Evolutionary conservation across 1,284 basidiomycete genomes (phyloP), one percentile per base, ranked within the genome.

Genomic region (Pseudozyma tsukubaensis): DNA sequence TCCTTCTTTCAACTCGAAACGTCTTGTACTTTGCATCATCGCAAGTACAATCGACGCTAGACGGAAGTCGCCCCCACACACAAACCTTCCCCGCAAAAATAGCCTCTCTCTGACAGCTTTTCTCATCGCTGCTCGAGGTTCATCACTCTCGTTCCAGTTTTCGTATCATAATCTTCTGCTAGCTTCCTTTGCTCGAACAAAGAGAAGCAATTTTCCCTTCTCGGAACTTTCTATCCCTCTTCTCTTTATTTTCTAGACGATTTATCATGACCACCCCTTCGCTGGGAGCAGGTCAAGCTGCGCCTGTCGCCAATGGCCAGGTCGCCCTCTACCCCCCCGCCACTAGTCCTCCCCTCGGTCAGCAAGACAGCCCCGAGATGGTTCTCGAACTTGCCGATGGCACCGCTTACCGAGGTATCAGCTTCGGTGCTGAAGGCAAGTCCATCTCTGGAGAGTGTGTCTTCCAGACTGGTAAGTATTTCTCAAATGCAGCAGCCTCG

Each of bases 391-490:
- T 99, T 61, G 90, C 90, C 54, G 96, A 99, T 86, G 96, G 96
- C 13, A 90, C 93, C 66, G 91, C 92, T 1, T 93, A 91, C 82
- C 88, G 91, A 60, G 97, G 97, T 50, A 91, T 93, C 84, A 94
- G 92, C 84, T 99, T 99, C 84, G 97, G 97, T 81, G 94, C 94
- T 3, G 88, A 92, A 80, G 89, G 89, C 59, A 96, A 94, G 87
- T 95, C 93, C 85, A 88, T 97, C 53, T 89, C 94, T 19, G 97
- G 97, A 80, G 97, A 99, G 89, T 98, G 96, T 85, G 97, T 99
- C 84, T 99, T 99, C 88, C 96, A 98, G 88, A 99, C 97, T 58
- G 96, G 96, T 97, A 83, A 86, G 92, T 85, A 62, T 50, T 36
- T 10, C 36, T 36, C 12, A 57, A 10, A 32, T 43, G 11, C 47